Conservation (phyloP, 1,284 basidiomycete species). For the Puccinia triticina region DNA sequence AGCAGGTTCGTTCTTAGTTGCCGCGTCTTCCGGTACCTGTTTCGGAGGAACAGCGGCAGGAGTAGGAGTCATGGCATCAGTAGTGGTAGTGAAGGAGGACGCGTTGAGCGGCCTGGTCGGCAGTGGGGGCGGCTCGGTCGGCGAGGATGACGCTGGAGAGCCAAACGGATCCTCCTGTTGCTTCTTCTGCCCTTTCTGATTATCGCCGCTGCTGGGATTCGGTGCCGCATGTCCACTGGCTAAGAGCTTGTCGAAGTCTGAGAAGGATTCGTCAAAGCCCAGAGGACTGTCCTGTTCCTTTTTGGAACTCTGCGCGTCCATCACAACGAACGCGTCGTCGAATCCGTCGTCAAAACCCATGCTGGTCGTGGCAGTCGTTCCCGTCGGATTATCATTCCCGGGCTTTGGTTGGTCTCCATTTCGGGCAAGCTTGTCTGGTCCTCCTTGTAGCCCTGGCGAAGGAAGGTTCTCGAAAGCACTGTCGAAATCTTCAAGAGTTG, state of each 20-base stretch:
- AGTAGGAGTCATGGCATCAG: background rate
- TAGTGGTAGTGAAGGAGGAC: background rate
- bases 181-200: background rate
- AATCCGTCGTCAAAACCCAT: constrained; percentile 23
- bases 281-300: constrained; percentile 9
- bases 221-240: background rate
- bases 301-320: background rate
- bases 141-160: background rate
- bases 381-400: background rate
- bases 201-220: background rate
- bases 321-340: constrained; percentile 35
- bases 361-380: background rate
- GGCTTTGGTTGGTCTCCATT: background rate
- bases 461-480: constrained; percentile 47
- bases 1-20: constrained; percentile 9
- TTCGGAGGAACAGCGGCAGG: background rate
- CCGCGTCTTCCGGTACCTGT: too few species aligned
- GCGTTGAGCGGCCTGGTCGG: constrained; percentile 23
- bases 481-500: constrained; percentile 48
- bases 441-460: constrained; percentile 1
- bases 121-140: constrained; percentile 14
- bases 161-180: constrained; percentile 35
- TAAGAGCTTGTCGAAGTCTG: constrained; percentile 27
- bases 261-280: constrained; percentile 48
- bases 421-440: background rate